Percentiles rank a stretch among this genome's conserved stretches.
Evolutionary conservation across 139 green algal genomes (phyloP).

Genomic region (Closterium sp.): DNA sequence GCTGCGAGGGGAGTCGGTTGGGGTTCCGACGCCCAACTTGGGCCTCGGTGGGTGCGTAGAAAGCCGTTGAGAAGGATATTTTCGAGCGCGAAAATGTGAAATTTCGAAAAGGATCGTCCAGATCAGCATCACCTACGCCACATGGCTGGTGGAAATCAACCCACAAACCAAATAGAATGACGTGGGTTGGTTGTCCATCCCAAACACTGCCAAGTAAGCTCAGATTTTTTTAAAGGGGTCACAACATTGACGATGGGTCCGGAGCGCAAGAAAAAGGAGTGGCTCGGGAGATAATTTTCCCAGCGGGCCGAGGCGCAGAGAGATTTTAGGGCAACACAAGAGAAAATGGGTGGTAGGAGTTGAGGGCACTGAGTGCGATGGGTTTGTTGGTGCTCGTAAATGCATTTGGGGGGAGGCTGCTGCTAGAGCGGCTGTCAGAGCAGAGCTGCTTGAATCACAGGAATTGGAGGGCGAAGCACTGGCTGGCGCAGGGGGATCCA

Average conservation of each 20-base stretch:
- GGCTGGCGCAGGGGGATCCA: too few species aligned
- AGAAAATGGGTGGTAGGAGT: too few species aligned
- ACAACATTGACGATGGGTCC: background rate
- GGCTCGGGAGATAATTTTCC: background rate
- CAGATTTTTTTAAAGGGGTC: background rate
- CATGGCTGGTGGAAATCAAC: background rate
- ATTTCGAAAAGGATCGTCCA: background rate
- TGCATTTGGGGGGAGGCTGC: too few species aligned
- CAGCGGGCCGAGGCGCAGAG: background rate
- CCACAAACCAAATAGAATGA: background rate
- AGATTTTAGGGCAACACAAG: too few species aligned
- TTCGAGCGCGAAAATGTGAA: background rate
- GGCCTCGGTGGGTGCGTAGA: background rate
- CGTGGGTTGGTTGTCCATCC: background rate
- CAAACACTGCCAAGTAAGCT: background rate
- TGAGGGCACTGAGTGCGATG: too few species aligned
- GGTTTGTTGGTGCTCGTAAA: too few species aligned
- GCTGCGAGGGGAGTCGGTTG: background rate
- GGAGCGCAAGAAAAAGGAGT: background rate
- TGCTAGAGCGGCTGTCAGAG: too few species aligned
- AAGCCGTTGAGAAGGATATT: background rate
- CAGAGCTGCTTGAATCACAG: too few species aligned
- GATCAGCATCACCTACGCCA: background rate
- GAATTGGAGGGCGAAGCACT: too few species aligned
- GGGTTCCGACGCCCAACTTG: background rate